These are phyloP conservation scores for Vanderwaltozyma polyspora DNA, from an alignment of 805 yeast genomes.

Conservation along the genomic window DNA sequence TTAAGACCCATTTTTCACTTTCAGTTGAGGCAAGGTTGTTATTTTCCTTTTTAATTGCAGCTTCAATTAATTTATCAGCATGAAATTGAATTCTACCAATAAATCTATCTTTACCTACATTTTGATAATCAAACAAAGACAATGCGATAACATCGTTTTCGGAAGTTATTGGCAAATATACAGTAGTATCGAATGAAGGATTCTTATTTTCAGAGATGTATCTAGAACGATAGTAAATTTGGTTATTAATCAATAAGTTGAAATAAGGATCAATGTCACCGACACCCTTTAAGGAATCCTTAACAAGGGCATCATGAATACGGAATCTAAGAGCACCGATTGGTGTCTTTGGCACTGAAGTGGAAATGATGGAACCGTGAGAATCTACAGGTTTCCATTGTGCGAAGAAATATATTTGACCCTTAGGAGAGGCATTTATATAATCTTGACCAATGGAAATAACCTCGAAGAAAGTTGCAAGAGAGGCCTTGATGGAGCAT, in stretches of 20 bases:
- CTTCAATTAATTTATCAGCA: conserved; percentile 31
- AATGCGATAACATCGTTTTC: conserved; percentile 48
- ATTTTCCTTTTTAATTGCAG: conserved; percentile 1
- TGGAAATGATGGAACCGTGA: conserved; percentile 36
- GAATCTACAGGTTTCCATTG: conserved; percentile 62
- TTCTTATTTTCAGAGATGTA: conserved; percentile 42
- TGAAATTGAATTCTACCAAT: conserved; percentile 49
- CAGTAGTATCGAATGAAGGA: conserved; percentile 50
- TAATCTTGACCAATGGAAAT: conserved; percentile 38
- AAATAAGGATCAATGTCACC: conserved; percentile 74
- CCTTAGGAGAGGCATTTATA: conserved; percentile 41
- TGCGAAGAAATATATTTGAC: conserved; percentile 44
- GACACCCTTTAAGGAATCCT: conserved; percentile 45
- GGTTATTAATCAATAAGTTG: conserved; percentile 46
- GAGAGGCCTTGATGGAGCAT: conserved; percentile 37
- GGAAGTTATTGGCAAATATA: conserved; percentile 49
- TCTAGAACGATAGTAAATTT: conserved; percentile 42
- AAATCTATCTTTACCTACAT: conserved; percentile 48
- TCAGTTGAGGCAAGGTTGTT: conserved; percentile 34
- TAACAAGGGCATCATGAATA: conserved; percentile 40
- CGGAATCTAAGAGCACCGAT: conserved; percentile 58
- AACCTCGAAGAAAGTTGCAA: conserved; percentile 38
- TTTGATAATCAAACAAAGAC: conserved; percentile 57
- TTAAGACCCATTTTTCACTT: conserved; percentile 19
- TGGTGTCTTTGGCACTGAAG: conserved; percentile 36